Percentiles rank a stretch among this genome's conserved stretches.
Evolutionary conservation across 306 rosid species (phyloP).

Genomic region (Vigna angularis): DNA sequence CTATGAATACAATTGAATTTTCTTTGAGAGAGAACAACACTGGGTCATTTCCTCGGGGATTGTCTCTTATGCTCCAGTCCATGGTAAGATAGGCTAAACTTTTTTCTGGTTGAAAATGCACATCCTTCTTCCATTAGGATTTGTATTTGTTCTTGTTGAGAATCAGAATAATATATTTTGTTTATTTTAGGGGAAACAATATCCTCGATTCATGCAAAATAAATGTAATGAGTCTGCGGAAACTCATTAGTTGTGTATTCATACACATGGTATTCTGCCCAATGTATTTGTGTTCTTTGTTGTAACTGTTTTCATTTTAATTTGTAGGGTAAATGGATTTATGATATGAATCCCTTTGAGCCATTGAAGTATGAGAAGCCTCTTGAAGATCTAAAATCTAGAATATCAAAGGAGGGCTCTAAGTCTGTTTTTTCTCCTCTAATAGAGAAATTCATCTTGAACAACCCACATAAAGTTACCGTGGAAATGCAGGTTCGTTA

Average conservation of each 20-base stretch:
- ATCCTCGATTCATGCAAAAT: too few species aligned
- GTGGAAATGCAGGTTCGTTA: conserved; percentile 92
- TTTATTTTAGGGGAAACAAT: too few species aligned
- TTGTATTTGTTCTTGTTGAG: conserved; percentile 7
- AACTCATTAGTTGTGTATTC: too few species aligned
- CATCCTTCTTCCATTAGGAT: conserved; percentile 30
- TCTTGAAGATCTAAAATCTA: conserved; percentile 81
- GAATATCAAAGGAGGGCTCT: conserved; percentile 86
- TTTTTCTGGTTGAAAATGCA: conserved; percentile 28
- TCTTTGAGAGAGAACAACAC: conserved; percentile 98
- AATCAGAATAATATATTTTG: too few species aligned
- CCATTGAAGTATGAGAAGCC: conserved; percentile 96
- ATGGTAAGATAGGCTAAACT: conserved; percentile 63
- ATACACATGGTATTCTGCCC: too few species aligned
- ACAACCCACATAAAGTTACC: conserved; percentile 85
- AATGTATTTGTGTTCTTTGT: too few species aligned
- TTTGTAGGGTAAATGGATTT: conserved; percentile 95
- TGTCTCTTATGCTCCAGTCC: conserved; percentile 96
- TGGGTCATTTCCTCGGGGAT: conserved; percentile 93
- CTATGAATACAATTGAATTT: conserved; percentile 99
- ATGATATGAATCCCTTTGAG: conserved; percentile 96
- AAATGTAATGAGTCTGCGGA: too few species aligned
- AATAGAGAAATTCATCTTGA: conserved; percentile 84
- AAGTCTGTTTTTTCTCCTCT: conserved; percentile 91
- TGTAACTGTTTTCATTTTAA: conserved; percentile 8